Conservation (phyloP, 352 stramenopile genomes). For the Globisporangium viniferum region DNA sequence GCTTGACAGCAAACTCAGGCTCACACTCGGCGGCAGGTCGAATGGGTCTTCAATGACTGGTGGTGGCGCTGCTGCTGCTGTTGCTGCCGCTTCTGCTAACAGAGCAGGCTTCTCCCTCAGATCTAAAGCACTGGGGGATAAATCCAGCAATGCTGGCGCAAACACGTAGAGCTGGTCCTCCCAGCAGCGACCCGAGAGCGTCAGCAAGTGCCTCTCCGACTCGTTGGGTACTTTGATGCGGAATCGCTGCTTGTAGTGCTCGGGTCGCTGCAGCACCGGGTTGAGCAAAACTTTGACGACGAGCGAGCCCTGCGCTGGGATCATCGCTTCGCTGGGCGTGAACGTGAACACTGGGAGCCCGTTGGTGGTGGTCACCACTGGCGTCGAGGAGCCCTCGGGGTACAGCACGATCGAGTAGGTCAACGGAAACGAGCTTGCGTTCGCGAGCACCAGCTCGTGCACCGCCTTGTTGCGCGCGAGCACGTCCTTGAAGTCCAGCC, state of each 20-base stretch:
- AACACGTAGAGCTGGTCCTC: constrained; percentile 78
- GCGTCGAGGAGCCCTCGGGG: not conserved
- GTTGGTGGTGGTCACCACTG: constrained; percentile 15
- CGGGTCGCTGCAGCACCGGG: constrained; percentile 47
- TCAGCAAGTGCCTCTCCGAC: constrained; percentile 57
- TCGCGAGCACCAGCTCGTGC: constrained; percentile 52
- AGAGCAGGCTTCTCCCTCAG: not conserved
- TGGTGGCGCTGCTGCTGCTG: not conserved
- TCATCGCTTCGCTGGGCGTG: constrained; percentile 51
- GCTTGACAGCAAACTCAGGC: constrained; percentile 22
- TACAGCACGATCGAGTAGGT: constrained; percentile 38
- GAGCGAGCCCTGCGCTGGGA: constrained; percentile 53
- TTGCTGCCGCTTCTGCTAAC: not conserved
- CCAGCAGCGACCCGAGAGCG: constrained; percentile 61
- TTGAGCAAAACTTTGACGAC: constrained; percentile 65
- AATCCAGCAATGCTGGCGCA: constrained; percentile 17
- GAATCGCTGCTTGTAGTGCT: constrained; percentile 54
- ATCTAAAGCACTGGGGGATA: constrained; percentile 14
- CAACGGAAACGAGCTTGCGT: constrained; percentile 66
- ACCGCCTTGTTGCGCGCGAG: constrained; percentile 44
- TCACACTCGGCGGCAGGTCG: constrained; percentile 54
- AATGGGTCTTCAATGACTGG: constrained; percentile 64
- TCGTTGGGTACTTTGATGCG: constrained; percentile 76
- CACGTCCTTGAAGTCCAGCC: constrained; percentile 67
- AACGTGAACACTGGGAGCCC: constrained; percentile 60